These are phyloP conservation scores for Calonectria leucothoes DNA, from an alignment of 2,329 filamentous ascomycete species.

Conservation along the genomic window DNA sequence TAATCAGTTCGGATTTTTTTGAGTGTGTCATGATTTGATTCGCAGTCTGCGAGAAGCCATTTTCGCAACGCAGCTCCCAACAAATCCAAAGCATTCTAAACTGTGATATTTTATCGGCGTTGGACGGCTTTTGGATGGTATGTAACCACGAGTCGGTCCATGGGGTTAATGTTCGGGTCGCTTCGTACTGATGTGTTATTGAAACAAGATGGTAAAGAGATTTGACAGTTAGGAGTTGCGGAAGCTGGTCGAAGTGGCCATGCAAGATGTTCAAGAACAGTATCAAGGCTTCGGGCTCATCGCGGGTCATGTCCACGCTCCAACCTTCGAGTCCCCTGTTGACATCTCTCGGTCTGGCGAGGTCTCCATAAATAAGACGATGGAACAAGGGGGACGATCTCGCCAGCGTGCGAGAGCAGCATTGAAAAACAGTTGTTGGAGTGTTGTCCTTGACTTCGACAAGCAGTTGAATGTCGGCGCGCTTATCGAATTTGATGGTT, in stretches of 20 bases:
- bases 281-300: conserved; percentile 40
- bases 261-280: conserved; percentile 46
- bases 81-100: conserved; percentile 43
- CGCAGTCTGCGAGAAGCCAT: conserved; percentile 31
- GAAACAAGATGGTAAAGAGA: conserved; percentile 39
- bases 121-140: conserved; percentile 17
- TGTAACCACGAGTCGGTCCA: conserved; percentile 37
- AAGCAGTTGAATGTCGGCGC: conserved; percentile 8
- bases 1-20: not conserved
- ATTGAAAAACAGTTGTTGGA: conserved; percentile 28
- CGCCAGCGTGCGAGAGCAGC: conserved; percentile 41
- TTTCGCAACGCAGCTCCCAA: conserved; percentile 41
- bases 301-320: conserved; percentile 43
- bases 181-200: conserved; percentile 45
- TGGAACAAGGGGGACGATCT: conserved; percentile 39
- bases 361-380: conserved; percentile 39
- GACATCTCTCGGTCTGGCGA: conserved; percentile 29
- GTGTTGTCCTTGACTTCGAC: not conserved
- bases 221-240: conserved; percentile 23
- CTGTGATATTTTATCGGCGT: conserved; percentile 22
- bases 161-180: conserved; percentile 35
- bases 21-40: conserved; percentile 12
- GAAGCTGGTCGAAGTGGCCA: conserved; percentile 39
- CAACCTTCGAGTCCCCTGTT: conserved; percentile 18
- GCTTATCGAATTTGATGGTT: conserved; percentile 1